Evolutionary conservation across 2,329 filamentous ascomycete genomes (phyloP).

Genomic region (Diplodia seriata): DNA sequence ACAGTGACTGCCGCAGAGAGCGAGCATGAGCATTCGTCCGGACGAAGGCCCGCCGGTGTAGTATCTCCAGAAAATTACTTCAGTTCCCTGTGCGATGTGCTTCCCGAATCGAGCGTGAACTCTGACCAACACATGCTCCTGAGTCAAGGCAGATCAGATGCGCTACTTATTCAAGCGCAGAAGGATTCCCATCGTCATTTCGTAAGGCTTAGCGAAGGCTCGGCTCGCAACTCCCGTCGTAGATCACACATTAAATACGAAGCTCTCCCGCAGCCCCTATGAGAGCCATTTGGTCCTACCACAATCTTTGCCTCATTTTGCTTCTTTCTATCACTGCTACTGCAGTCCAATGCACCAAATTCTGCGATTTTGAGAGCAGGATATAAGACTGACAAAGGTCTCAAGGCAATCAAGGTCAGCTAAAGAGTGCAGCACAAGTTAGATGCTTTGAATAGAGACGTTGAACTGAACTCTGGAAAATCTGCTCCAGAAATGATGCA

Average conservation of each 20-base stretch:
- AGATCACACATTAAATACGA: background rate
- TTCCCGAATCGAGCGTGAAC: background rate
- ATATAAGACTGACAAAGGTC: too few relatives aligned
- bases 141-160: background rate
- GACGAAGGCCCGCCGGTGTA: background rate
- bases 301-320: background rate
- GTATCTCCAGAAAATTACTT: background rate
- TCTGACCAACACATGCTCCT: background rate
- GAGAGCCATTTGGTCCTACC: background rate
- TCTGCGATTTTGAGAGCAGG: too few relatives aligned
- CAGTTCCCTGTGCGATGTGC: background rate
- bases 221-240: background rate
- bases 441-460: too few relatives aligned
- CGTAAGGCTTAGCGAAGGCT: slow-evolving; percentile 4
- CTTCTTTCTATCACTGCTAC: background rate
- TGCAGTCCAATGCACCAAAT: too few relatives aligned
- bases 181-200: slow-evolving; percentile 1
- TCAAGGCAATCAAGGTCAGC: too few relatives aligned
- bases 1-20: background rate
- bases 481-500: too few relatives aligned
- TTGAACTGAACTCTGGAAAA: too few relatives aligned
- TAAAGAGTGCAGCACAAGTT: too few relatives aligned
- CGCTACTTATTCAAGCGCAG: background rate
- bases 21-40: background rate
- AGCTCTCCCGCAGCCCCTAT: background rate